Evolutionary conservation across 1,139 yeast genomes (phyloP), one percentile per base, ranked within the genome.

Genomic region (Candida sojae): DNA sequence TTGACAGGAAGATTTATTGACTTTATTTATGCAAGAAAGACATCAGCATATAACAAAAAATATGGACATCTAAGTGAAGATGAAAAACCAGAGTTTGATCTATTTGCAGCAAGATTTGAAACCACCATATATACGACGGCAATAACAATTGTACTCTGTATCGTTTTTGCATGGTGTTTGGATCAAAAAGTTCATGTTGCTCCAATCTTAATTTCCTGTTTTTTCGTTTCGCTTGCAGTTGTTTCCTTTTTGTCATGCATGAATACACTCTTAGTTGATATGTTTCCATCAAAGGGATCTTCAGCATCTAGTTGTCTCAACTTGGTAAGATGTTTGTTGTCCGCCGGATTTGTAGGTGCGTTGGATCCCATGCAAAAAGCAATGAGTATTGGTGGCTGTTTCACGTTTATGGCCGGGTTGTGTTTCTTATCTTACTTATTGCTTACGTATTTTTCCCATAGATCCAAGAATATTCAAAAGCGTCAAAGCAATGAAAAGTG

Each of bases 161-260:
- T 83, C 1, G 64, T 81, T 0, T 88, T 79, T 67, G 96, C 93
- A 1, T 88, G 96, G 96, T 77, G 88, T 44, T 56, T 88, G 5
- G 70, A 79, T 39, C 60, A 72, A 26, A 62, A 71, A 10, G 78
- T 76, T 0, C 73, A 73, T 39, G 65, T 84, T 34, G 79, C 84
- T 0, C 80, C 80, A 0, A 80, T 88, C 1, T 61, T 88, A 8
- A 68, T 87, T 1, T 71, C 79, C 44, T 71, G 84, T 7, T 84
- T 80, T 43, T 54, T 81, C 35, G 71, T 82, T 0, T 79, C 91
- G 0, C 44, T 51, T 30, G 17, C 52, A 32, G 60, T 60, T 1
- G 63, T 64, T 6, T 54, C 60, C 23, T 58, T 61, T 35, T 53
- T 67, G 49, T 53, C 64, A 3, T 59, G 66, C 5, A 54, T 62